phyloP scores from a whole-genome alignment of 2,329 filamentous ascomycete genomes.

The Phaeoacremonium minimum region DNA sequence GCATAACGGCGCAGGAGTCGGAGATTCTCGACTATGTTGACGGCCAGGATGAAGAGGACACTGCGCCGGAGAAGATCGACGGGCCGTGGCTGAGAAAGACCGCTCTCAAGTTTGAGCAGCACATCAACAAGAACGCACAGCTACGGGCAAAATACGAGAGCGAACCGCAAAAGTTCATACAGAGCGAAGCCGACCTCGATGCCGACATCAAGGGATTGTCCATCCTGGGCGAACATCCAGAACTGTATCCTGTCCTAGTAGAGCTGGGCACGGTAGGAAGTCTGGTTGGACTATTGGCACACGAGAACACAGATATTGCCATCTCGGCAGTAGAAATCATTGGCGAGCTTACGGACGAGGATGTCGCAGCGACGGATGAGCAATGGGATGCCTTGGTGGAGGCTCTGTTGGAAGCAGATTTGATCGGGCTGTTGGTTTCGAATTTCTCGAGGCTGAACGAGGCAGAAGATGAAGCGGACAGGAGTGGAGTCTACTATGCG shows the following conservation, averaged over 20 bases:
- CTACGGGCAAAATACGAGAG: constrained; percentile 79
- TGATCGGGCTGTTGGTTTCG: constrained; percentile 69
- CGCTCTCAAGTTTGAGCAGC: constrained; percentile 81
- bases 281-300: constrained; percentile 76
- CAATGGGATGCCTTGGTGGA: constrained; percentile 78
- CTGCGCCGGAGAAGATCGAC: constrained; percentile 72
- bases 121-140: constrained; percentile 86
- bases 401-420: constrained; percentile 61
- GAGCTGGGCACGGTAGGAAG: constrained; percentile 68
- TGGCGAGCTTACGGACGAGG: constrained; percentile 87
- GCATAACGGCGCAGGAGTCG: constrained; percentile 75
- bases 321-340: constrained; percentile 89
- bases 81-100: constrained; percentile 76
- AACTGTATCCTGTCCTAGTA: constrained; percentile 77
- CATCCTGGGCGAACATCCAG: constrained; percentile 80
- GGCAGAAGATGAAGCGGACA: constrained; percentile 60
- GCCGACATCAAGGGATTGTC: constrained; percentile 81
- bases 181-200: constrained; percentile 83
- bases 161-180: constrained; percentile 79
- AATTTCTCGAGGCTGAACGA: constrained; percentile 82
- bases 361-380: constrained; percentile 73
- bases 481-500: constrained; percentile 81
- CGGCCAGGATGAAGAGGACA: constrained; percentile 27
- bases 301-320: constrained; percentile 96
- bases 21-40: constrained; percentile 82